These are phyloP conservation scores for Pleurotus pulmonarius DNA, from an alignment of 768 basidiomycete genomes.

Conservation along the genomic window DNA sequence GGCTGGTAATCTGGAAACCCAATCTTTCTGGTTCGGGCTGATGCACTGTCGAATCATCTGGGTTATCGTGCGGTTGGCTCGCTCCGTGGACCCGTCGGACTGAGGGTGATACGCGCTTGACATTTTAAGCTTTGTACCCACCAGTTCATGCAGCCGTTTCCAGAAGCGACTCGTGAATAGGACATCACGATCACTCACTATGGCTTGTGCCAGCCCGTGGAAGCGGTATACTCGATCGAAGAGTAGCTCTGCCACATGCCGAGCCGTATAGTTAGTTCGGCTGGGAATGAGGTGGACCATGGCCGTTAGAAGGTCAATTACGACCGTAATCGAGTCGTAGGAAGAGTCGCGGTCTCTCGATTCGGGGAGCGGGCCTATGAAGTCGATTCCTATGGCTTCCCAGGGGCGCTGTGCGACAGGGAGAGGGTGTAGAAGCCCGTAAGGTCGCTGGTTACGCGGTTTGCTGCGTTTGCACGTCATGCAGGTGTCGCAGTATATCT, in stretches of 20 bases:
- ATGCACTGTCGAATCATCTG: slow-evolving; percentile 25
- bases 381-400: slow-evolving; percentile 24
- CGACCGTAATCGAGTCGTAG: slow-evolving; percentile 9
- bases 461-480: slow-evolving; percentile 13
- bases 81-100: slow-evolving; percentile 7
- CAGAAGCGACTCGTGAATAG: slow-evolving; percentile 1
- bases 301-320: slow-evolving; percentile 1
- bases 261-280: slow-evolving; percentile 9
- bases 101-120: slow-evolving; percentile 12
- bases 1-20: too few relatives aligned
- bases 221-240: slow-evolving; percentile 16
- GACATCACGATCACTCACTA: background rate
- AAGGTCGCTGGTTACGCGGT: slow-evolving; percentile 10
- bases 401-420: slow-evolving; percentile 18
- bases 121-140: slow-evolving; percentile 20
- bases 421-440: slow-evolving; percentile 14
- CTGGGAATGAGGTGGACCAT: slow-evolving; percentile 14
- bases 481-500: slow-evolving; percentile 15
- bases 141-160: slow-evolving; percentile 13
- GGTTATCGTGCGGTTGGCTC: slow-evolving; percentile 23
- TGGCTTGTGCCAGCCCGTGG: slow-evolving; percentile 29
- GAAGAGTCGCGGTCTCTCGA: slow-evolving; percentile 14
- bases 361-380: slow-evolving; percentile 23
- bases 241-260: slow-evolving; percentile 14
- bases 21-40: slow-evolving; percentile 12